Evolutionary conservation across 192 early-diverging fungal species (phyloP), one percentile per base, ranked within the genome.

Genomic region (Spizellomyces sp.): DNA sequence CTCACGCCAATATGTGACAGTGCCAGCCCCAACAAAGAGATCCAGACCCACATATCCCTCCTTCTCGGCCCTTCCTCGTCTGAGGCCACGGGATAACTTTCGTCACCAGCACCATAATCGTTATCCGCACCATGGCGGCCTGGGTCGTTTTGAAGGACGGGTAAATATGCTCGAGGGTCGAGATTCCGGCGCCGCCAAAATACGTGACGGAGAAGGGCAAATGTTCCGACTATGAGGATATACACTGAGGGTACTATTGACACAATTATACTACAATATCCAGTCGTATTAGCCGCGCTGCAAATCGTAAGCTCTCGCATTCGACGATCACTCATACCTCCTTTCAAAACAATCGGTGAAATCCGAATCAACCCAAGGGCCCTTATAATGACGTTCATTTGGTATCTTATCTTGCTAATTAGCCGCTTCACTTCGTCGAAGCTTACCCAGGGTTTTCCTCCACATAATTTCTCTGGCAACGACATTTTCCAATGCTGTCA

Each of bases 281-380:
- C 5, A 62, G 62, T 14, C 8, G 14, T 9, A 7, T 17, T 8
- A 14, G 58, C 42, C 8, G 9, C 62, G 57, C 6, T 5, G 0
- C 58, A 5, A 19, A 8, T 6, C 12, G 6, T 14, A 56, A 4
- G 19, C 10, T 62, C 10, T 14, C 36, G 52, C 19, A 21, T 6
- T 2, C 42, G 4, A 44, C 0, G 5, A 27, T 4, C 14, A 45
- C 6, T 14, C 42, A n/a, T 70, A 70, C 68, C 14, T 41, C 62
- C 47, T 3, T 14, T 41, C 19, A 62, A 70, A 70, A 62, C 68
- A 70, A 14, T 62, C 41, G 42, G 68, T 70, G 15, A 70, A 62
- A 7, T 46, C 58, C 12, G 43, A 56, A 41, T 62, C 58, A n/a
- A 19, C 58, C 19, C 61, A 36, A 10, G 68, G 68, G 10, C 68